Conservation (phyloP, 345 rosid species). For the Euclidium syriacum region DNA sequence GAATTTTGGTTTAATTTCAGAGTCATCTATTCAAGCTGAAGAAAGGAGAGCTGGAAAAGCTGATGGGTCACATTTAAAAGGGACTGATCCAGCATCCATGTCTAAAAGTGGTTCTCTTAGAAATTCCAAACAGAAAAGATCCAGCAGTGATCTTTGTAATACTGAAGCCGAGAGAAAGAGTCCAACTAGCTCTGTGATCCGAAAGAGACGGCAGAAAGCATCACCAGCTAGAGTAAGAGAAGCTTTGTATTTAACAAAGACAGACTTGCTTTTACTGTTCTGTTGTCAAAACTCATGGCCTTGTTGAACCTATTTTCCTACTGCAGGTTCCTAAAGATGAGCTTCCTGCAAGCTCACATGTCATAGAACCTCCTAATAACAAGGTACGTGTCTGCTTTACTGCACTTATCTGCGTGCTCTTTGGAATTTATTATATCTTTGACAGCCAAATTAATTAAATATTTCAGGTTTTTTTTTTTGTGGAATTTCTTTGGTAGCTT, state of each 20-base stretch:
- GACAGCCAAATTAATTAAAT: neutral
- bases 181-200: constrained; percentile 36
- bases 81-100: constrained; percentile 37
- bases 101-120: constrained; percentile 35
- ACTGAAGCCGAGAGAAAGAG: constrained; percentile 41
- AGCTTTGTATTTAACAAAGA: constrained; percentile 11
- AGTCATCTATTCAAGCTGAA: constrained; percentile 48
- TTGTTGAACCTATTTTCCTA: constrained; percentile 25
- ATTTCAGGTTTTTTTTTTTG: neutral
- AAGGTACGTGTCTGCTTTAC: constrained; percentile 37
- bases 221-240: constrained; percentile 51
- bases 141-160: constrained; percentile 28
- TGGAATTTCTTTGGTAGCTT: constrained; percentile 2
- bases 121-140: constrained; percentile 40
- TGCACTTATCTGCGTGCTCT: neutral
- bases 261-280: constrained; percentile 1
- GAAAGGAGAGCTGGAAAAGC: constrained; percentile 40
- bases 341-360: constrained; percentile 33
- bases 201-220: constrained; percentile 54
- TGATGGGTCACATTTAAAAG: constrained; percentile 44
- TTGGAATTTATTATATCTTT: constrained; percentile 9
- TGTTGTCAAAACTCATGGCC: constrained; percentile 31
- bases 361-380: constrained; percentile 37
- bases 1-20: constrained; percentile 31
- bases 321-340: constrained; percentile 50